These are phyloP conservation scores for Musa beccarii DNA, from an alignment of 176 grass and related monocot genomes.

Conservation along the genomic window DNA sequence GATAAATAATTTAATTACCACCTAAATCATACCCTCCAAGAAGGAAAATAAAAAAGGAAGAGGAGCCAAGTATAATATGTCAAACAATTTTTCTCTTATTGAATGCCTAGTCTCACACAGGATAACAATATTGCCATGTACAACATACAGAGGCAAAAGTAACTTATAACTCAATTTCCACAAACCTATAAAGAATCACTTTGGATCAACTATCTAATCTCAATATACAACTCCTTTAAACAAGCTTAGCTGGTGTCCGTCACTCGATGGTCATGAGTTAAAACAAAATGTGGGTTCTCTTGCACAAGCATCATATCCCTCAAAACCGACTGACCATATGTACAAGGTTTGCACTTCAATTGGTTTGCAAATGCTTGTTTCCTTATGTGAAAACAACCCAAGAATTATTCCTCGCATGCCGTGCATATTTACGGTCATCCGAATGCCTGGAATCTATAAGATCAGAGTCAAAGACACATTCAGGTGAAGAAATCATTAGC, in stretches of 20 bases:
- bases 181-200: conserved; percentile 1
- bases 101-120: too few species aligned
- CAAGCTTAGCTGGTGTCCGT: background rate
- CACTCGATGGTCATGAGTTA: background rate
- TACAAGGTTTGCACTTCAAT: background rate
- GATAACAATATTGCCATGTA: background rate
- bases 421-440: background rate
- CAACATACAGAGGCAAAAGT: background rate
- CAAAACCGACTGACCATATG: background rate
- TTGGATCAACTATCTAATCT: conserved; percentile 1
- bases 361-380: background rate
- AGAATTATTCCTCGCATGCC: background rate
- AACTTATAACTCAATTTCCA: background rate
- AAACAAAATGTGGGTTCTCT: background rate
- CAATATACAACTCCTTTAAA: background rate
- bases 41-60: background rate
- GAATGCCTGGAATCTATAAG: background rate
- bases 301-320: background rate
- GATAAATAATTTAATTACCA: background rate
- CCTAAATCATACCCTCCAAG: background rate
- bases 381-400: background rate
- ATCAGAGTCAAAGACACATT: background rate
- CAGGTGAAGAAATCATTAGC: background rate
- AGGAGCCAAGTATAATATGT: background rate
- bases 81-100: background rate